Conservation (phyloP, 495 filamentous ascomycete genomes). For the Talaromyces nanjingensis region DNA sequence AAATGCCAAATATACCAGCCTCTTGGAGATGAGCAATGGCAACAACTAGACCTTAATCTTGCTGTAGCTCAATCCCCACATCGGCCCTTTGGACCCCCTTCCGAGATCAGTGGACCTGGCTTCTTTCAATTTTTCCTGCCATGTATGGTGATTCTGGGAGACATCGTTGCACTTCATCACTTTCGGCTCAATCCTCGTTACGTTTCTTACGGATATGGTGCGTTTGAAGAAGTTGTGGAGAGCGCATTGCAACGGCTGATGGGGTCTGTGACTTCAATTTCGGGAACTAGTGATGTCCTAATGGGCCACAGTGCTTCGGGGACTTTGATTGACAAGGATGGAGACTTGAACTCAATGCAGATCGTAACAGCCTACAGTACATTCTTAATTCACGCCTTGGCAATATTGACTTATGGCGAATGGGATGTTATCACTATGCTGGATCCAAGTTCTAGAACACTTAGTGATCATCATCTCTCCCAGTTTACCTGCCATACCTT, state of each 20-base stretch:
- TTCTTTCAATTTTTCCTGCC: not conserved
- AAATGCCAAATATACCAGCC: not conserved
- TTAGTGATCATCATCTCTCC: not conserved
- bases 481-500: not conserved
- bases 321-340: not conserved
- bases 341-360: not conserved
- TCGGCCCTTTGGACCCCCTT: not conserved
- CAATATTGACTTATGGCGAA: not conserved
- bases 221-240: not conserved
- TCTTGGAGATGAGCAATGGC: not conserved
- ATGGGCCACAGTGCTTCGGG: not conserved
- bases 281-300: not conserved
- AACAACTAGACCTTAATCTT: not conserved
- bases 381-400: not conserved
- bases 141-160: not conserved
- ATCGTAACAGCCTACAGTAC: not conserved
- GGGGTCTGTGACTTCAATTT: not conserved
- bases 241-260: not conserved
- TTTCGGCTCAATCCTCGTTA: constrained; percentile 1
- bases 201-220: not conserved
- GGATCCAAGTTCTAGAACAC: not conserved
- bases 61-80: not conserved
- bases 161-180: constrained; percentile 1
- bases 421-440: not conserved
- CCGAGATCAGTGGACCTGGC: not conserved